Base-by-base conservation (phyloP, 1,284 basidiomycete genomes). In the Ceratorhiza oryzae-sativae region DNA sequence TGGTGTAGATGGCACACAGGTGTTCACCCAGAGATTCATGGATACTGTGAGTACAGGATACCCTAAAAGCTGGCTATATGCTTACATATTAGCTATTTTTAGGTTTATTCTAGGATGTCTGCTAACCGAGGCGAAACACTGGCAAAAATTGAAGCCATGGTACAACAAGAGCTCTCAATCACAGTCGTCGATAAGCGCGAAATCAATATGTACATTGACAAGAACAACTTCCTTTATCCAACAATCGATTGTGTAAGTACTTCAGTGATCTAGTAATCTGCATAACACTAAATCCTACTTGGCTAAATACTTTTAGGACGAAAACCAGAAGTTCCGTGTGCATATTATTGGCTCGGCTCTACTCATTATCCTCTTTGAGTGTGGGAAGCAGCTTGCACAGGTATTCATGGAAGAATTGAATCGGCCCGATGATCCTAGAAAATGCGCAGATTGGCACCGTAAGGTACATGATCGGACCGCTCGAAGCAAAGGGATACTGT, bases 361-460 rank as follows among this genome's bases (percentile, higher is more conserved):
- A 5, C 30, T 34, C 8, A 23, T 58, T 4, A 58, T 58, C 9
- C 27, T 58, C 30, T 58, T 58, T 18, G 34, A 36, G 55, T 58
- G 30, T 32, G 27, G 30, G 30, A 58, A 58, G 23, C 18, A 9
- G 10, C 55, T 58, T 20, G 55, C 15, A 12, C 15, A n/a, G 3
- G 55, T 34, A n/a, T 58, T 58, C 32, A 58, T 58, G 55, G 55
- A 58, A 20, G 55, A 58, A 8, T 20, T 58, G 4, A 34, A 36
- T 18, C 9, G 13, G 18, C 30, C 32, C n/a, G 55, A 58, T n/a
- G 30, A 58, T 30, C 10, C 55, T 32, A 36, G 30, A 32, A 58
- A 58, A 36, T 58, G 55, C n/a, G 55, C 55, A 15, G 18, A 36
- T 6, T 58, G 55, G 55, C 55, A 58, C n/a, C 15, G 30, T 3